Evolutionary conservation across 176 grass and related monocot species (phyloP).

Genomic region (Poa annua): DNA sequence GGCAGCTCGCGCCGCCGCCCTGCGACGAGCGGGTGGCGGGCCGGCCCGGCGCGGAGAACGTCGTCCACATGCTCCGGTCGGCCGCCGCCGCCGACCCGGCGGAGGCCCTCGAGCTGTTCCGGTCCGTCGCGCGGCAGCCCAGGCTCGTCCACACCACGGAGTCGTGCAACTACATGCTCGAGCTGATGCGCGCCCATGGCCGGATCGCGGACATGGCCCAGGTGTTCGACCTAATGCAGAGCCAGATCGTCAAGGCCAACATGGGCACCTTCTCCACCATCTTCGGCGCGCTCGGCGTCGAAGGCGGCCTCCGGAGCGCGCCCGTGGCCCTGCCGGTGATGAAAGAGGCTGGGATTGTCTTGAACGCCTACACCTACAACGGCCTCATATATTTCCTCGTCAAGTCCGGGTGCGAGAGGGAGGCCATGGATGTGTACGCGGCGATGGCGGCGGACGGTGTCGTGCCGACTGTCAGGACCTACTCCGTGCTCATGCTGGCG

Average conservation of each 20-base stretch:
- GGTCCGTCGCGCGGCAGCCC: constrained; percentile 53
- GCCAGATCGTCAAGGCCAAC: constrained; percentile 69
- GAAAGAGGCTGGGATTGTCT: constrained; percentile 60
- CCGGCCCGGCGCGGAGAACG: constrained; percentile 45
- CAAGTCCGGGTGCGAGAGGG: constrained; percentile 60
- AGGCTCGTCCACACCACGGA: constrained; percentile 68
- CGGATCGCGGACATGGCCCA: constrained; percentile 67
- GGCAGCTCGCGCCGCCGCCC: constrained; percentile 7
- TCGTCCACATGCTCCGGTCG: constrained; percentile 59
- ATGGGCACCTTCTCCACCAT: constrained; percentile 65
- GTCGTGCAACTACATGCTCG: constrained; percentile 96
- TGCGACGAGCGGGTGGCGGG: constrained; percentile 4
- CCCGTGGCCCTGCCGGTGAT: constrained; percentile 63
- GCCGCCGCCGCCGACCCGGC: constrained; percentile 52
- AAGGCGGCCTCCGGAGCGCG: constrained; percentile 66
- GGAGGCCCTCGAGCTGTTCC: constrained; percentile 66
- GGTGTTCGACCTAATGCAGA: constrained; percentile 98
- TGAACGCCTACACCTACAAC: constrained; percentile 82
- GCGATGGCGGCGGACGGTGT: constrained; percentile 55
- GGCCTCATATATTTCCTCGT: constrained; percentile 87
- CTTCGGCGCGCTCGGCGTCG: constrained; percentile 62
- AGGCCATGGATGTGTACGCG: constrained; percentile 73
- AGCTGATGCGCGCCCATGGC: constrained; percentile 66
- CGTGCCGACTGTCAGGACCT: constrained; percentile 68
- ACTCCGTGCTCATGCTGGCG: constrained; percentile 78